A percentile compares a stretch with the other conserved stretches of the same genome.
These are phyloP conservation scores for Cerioporus squamosus DNA, from an alignment of 1,284 basidiomycete species.

Conservation along the genomic window DNA sequence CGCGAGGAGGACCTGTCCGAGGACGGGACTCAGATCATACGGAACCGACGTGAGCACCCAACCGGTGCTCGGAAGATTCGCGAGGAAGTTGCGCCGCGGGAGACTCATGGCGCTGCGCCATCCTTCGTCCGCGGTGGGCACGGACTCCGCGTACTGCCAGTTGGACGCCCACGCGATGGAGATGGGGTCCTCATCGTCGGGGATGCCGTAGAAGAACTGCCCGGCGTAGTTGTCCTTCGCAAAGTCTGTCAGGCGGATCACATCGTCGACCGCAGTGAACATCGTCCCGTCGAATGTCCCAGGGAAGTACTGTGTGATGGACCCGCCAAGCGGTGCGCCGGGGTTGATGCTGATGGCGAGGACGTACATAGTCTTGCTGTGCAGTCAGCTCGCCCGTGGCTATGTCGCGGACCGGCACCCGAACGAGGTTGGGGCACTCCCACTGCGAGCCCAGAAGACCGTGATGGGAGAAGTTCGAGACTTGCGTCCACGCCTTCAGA, in stretches of 20 bases:
- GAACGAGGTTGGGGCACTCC: conserved; percentile 23
- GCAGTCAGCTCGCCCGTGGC: neutral
- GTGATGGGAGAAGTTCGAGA: conserved; percentile 18
- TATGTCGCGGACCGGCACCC: conserved; percentile 13
- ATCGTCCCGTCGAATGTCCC: conserved; percentile 21
- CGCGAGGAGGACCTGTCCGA: conserved; percentile 5
- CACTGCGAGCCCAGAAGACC: conserved; percentile 13
- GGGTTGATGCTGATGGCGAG: conserved; percentile 20
- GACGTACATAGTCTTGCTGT: conserved; percentile 9
- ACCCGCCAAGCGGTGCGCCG: conserved; percentile 17
- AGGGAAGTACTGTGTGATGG: conserved; percentile 20
- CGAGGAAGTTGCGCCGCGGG: conserved; percentile 17
- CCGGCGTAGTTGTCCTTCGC: conserved; percentile 23
- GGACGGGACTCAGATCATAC: conserved; percentile 9
- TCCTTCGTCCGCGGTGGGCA: conserved; percentile 18
- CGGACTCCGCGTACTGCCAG: conserved; percentile 14
- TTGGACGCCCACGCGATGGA: conserved; percentile 21
- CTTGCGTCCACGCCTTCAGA: conserved; percentile 19
- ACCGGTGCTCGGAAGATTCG: conserved; percentile 5
- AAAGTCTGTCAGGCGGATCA: conserved; percentile 19
- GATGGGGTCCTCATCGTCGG: conserved; percentile 11
- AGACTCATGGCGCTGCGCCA: conserved; percentile 22
- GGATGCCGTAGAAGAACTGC: conserved; percentile 21
- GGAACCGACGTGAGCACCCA: conserved; percentile 18
- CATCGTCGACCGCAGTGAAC: conserved; percentile 13